phyloP scores from a whole-genome alignment of 208 protist genomes.

The Trichomonas gallinae region DNA sequence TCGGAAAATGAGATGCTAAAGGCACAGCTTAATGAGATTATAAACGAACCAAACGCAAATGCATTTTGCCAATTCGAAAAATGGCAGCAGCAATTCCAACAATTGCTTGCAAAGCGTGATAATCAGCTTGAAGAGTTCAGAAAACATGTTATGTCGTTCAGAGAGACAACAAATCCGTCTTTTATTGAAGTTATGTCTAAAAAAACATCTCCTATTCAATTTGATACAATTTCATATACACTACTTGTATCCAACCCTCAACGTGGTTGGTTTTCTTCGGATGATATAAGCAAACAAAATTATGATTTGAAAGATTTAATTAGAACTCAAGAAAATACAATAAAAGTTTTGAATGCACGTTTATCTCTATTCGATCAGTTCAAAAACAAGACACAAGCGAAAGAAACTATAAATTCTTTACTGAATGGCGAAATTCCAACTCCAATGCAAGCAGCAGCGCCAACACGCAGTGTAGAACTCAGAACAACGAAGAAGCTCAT shows the following conservation, averaged over 20 bases:
- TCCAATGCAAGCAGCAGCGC: not conserved
- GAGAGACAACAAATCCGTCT: not conserved
- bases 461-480: not conserved
- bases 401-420: not conserved
- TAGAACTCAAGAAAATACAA: not conserved
- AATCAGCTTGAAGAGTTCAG: not conserved
- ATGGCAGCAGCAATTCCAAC: not conserved
- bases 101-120: not conserved
- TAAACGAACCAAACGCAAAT: not conserved
- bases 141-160: not conserved
- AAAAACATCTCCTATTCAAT: not conserved
- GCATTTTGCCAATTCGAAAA: conserved; percentile 19
- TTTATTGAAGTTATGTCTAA: not conserved
- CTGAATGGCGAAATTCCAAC: not conserved
- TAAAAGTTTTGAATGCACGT: not conserved
- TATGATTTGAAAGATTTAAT: not conserved
- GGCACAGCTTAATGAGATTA: not conserved
- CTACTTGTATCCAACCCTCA: not conserved
- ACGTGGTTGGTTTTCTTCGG: not conserved
- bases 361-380: not conserved
- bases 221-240: not conserved
- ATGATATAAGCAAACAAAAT: not conserved
- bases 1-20: not conserved
- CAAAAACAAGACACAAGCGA: too few species aligned
- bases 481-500: not conserved